Conservation (phyloP, 83 land plant species). For the Isoetes engelmannii region DNA sequence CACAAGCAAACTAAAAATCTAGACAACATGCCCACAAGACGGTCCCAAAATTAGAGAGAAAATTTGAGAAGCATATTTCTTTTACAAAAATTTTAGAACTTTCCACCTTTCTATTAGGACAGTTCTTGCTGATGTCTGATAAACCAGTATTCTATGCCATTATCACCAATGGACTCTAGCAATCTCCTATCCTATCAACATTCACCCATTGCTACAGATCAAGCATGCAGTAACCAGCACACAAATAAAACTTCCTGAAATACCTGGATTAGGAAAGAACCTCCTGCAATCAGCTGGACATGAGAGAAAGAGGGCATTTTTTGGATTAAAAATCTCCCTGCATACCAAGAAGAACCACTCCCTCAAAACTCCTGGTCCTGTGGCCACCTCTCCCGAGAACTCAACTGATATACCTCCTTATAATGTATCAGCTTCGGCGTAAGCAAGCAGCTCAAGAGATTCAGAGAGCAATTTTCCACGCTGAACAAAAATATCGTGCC, state of each 20-base stretch:
- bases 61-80: no score
- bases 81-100: no score
- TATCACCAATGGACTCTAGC: no score
- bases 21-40: no score
- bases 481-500: constrained; percentile 79
- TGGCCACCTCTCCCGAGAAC: constrained; percentile 90
- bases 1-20: no score
- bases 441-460: constrained; percentile 64
- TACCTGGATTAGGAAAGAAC: constrained; percentile 89
- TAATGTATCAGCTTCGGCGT: constrained; percentile 46
- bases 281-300: constrained; percentile 77
- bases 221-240: no score
- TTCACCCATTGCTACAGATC: no score
- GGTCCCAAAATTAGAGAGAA: no score
- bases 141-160: no score
- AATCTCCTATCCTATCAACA: no score
- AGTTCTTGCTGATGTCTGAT: no score
- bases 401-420: constrained; percentile 75
- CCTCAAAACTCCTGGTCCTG: constrained; percentile 89
- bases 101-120: no score
- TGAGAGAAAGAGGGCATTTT: constrained; percentile 71
- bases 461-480: constrained; percentile 63
- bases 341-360: constrained; percentile 95
- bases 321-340: constrained; percentile 72
- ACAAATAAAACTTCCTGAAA: not conserved